phyloP scores from a whole-genome alignment of 768 basidiomycete species.

The Rhizopogon roseolus region DNA sequence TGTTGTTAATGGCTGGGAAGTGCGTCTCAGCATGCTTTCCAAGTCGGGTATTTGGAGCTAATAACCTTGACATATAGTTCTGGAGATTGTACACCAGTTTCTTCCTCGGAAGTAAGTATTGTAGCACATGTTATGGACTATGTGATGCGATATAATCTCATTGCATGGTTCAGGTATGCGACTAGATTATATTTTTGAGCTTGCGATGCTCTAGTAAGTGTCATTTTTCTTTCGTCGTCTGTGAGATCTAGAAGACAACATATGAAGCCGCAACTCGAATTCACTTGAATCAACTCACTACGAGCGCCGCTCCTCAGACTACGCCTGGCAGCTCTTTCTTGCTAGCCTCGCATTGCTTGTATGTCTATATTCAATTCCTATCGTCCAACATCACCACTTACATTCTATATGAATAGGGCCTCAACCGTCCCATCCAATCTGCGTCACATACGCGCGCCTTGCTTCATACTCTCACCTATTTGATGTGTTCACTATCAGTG shows the following conservation, averaged over 20 bases:
- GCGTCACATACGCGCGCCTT: constrained; percentile 60
- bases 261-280: constrained; percentile 56
- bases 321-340: constrained; percentile 68
- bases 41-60: background rate
- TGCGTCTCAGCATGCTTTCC: constrained; percentile 20
- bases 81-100: constrained; percentile 74
- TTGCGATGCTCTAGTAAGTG: constrained; percentile 40
- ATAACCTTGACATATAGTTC: constrained; percentile 36
- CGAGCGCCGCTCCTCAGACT: constrained; percentile 58
- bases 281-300: constrained; percentile 63
- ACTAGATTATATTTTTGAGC: constrained; percentile 34
- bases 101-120: constrained; percentile 58
- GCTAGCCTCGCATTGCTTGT: constrained; percentile 58
- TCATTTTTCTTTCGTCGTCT: background rate
- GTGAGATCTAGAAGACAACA: background rate
- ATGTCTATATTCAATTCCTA: constrained; percentile 21
- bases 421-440: constrained; percentile 59
- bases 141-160: background rate
- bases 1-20: constrained; percentile 49
- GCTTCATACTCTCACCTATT: constrained; percentile 62
- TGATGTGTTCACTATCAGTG: constrained; percentile 62
- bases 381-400: background rate
- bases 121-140: background rate
- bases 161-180: constrained; percentile 16
- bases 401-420: constrained; percentile 25